These are phyloP conservation scores for Strigomonas galati DNA, from an alignment of 208 protist species.

Conservation along the genomic window DNA sequence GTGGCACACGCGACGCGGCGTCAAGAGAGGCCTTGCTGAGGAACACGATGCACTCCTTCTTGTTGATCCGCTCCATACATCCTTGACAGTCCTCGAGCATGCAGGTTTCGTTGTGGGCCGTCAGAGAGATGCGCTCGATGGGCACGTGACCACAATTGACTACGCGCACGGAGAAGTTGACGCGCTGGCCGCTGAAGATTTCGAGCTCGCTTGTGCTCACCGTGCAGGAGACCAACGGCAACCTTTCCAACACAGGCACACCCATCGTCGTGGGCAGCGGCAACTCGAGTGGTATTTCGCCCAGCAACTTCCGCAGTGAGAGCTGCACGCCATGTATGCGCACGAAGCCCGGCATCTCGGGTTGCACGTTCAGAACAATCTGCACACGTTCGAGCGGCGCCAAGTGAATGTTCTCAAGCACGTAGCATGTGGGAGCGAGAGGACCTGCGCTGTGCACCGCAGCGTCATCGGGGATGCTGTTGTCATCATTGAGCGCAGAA, in stretches of 20 bases:
- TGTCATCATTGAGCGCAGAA: slow-evolving; percentile 7
- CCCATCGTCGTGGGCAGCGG: slow-evolving; percentile 38
- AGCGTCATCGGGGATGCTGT: not conserved
- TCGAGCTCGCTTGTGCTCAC: slow-evolving; percentile 67
- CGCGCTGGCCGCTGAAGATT: slow-evolving; percentile 76
- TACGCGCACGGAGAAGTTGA: slow-evolving; percentile 61
- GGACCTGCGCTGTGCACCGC: slow-evolving; percentile 15
- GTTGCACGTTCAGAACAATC: slow-evolving; percentile 66
- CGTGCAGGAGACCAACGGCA: slow-evolving; percentile 76
- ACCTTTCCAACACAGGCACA: slow-evolving; percentile 70
- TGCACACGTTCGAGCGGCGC: slow-evolving; percentile 34
- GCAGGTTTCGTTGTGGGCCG: slow-evolving; percentile 78
- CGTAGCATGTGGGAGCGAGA: slow-evolving; percentile 58
- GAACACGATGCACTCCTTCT: slow-evolving; percentile 34
- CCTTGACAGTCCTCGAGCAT: slow-evolving; percentile 79
- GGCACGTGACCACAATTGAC: slow-evolving; percentile 70
- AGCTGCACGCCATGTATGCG: slow-evolving; percentile 64
- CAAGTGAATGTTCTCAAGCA: slow-evolving; percentile 51
- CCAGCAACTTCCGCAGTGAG: slow-evolving; percentile 22
- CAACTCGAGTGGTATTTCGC: slow-evolving; percentile 32
- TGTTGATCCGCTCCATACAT: slow-evolving; percentile 66
- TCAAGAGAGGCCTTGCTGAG: slow-evolving; percentile 57
- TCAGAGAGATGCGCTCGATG: slow-evolving; percentile 60
- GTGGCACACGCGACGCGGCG: slow-evolving; percentile 25
- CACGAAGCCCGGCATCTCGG: slow-evolving; percentile 54